Conservation (phyloP, 2,329 filamentous ascomycete genomes). For the Phyllosticta citribraziliensis region DNA sequence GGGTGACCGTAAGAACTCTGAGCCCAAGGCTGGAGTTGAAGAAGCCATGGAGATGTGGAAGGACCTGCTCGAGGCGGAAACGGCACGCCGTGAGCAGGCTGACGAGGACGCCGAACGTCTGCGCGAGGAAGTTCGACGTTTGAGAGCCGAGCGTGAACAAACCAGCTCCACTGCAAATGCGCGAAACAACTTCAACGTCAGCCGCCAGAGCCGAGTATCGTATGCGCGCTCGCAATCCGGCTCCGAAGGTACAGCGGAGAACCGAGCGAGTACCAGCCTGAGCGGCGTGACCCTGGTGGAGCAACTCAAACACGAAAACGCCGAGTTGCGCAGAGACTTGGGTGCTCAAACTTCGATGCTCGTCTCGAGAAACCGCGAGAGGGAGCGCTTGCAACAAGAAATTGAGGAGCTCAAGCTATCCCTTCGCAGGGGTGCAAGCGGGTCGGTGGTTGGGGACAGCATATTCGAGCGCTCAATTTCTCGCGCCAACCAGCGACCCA, state of each 20-base stretch:
- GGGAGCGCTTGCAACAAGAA: slow-evolving; percentile 89
- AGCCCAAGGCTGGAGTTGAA: slow-evolving; percentile 27
- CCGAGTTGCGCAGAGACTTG: slow-evolving; percentile 81
- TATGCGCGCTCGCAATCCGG: slow-evolving; percentile 27
- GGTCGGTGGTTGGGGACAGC: slow-evolving; percentile 66
- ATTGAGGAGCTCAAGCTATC: slow-evolving; percentile 93
- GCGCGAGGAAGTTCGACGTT: slow-evolving; percentile 70
- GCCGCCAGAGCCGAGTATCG: slow-evolving; percentile 26
- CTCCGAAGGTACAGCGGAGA: slow-evolving; percentile 34
- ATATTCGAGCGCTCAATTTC: slow-evolving; percentile 92
- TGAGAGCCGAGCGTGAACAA: slow-evolving; percentile 39
- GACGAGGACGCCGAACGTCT: slow-evolving; percentile 81
- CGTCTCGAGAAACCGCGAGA: slow-evolving; percentile 88
- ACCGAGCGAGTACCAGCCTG: slow-evolving; percentile 40
- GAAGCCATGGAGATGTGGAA: slow-evolving; percentile 71
- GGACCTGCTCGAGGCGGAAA: slow-evolving; percentile 87
- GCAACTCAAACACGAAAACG: slow-evolving; percentile 82
- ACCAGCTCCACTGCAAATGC: slow-evolving; percentile 23
- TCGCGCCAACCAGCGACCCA: slow-evolving; percentile 60
- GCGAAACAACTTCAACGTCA: slow-evolving; percentile 28
- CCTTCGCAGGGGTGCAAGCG: slow-evolving; percentile 55
- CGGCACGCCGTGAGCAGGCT: slow-evolving; percentile 74
- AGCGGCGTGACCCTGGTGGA: slow-evolving; percentile 65
- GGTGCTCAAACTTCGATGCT: slow-evolving; percentile 96
- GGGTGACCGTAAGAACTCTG: slow-evolving; percentile 34